Evolutionary conservation across 129 eudicot species (phyloP), one percentile per base, ranked within the genome.

Genomic region (Chrysanthemum makinoi): DNA sequence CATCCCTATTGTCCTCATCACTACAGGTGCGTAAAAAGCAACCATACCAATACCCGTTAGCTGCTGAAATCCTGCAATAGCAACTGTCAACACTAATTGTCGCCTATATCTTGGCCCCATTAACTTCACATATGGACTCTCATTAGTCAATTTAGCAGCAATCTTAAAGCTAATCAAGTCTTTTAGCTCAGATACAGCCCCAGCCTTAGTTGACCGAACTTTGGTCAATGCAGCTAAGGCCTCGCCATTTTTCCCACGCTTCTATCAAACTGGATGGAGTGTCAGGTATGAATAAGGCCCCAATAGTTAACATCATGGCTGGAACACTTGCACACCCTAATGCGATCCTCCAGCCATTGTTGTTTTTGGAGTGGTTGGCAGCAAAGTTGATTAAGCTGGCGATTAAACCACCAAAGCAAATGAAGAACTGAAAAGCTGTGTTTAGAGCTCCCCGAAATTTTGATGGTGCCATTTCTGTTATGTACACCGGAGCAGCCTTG

Each of bases 381-480:
- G 60, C 68, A 16, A 76, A 73, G 79, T 80, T 84, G 30, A 74
- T 54, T 46, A 74, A 19, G 57, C 69, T 69, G 49, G 88, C 80
- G 3, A 70, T 35, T 7, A 77, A 69, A 8, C 12, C 43, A 17
- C 88, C 88, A 19, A 60, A 12, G 8, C 83, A 67, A 17, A 84
- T 22, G 54, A 77, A 84, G 73, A 81, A 74, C 5, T 84, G 85
- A 58, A 84, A 84, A 11, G 75, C 85, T 5, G 82, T 73, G 48
- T 30, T 80, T 62, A 84, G 55, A 5, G 88, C 52, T 18, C 88
- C 88, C 60, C 88, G 79, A 80, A 80, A 84, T 75, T 65, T 84
- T 20, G 85, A 47, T 59, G 88, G 88, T 4, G 88, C 88, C 85
- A 84, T 79, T 75, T 84, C 88, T 19, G 85, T 8, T 51, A 84